Evolutionary conservation across 352 stramenopile species (phyloP).

Genomic region (Pythium chondricola): DNA sequence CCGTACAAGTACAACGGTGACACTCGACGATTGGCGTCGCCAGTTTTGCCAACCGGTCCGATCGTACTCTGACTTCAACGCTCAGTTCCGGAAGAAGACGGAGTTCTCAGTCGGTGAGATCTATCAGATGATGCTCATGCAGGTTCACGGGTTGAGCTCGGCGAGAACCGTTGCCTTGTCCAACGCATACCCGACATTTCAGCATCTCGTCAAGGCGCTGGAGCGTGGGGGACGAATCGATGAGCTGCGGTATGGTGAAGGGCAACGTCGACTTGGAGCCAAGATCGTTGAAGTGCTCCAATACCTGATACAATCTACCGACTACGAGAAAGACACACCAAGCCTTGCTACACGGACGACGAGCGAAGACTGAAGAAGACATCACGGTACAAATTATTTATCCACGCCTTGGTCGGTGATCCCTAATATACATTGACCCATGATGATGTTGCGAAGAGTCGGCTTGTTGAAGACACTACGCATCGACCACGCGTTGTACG

Average conservation of each 20-base stretch:
- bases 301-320: conserved; percentile 7
- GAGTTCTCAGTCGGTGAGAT: conserved; percentile 69
- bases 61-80: conserved; percentile 58
- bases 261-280: conserved; percentile 11
- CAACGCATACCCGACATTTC: conserved; percentile 41
- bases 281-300: conserved; percentile 16
- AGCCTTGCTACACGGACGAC: background rate
- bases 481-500: conserved; percentile 1
- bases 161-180: conserved; percentile 41
- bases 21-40: conserved; percentile 18
- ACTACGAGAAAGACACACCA: conserved; percentile 18
- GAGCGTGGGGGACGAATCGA: conserved; percentile 5
- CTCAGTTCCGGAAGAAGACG: conserved; percentile 66
- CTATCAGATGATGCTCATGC: conserved; percentile 82
- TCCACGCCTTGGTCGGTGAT: too few species aligned
- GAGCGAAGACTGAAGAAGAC: background rate
- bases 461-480: conserved; percentile 1
- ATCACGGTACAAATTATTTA: too few species aligned
- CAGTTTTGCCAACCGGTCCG: conserved; percentile 46
- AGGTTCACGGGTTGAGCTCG: conserved; percentile 53
- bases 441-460: background rate
- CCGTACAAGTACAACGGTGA: background rate
- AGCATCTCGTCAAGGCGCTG: conserved; percentile 35
- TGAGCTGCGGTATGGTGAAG: conserved; percentile 22
- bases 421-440: too few species aligned